Base-by-base conservation (phyloP, 176 grass and related monocot genomes). In the Rhynchospora pubera region DNA sequence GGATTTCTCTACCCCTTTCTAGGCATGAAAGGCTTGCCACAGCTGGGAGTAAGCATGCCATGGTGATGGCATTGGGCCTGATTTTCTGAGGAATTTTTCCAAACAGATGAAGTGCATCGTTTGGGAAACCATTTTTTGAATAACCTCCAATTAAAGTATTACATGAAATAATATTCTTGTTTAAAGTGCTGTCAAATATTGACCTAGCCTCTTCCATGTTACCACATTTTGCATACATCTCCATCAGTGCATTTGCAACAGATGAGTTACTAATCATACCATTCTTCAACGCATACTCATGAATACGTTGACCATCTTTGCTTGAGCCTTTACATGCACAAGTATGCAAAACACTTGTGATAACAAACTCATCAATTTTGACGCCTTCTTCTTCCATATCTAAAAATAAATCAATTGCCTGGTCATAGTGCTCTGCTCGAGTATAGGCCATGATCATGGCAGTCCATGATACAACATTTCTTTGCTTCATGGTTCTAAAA, bases 101-200 rank as follows among this genome's bases (percentile, higher is more conserved):
- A 64, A 97, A 97, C 50, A 89, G 71, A 56, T 78, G 79, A 55
- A 94, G 90, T 44, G 95, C 89, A 59, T 97, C 85, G 69, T 89
- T 87, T 46, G 92, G 65, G 79, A 91, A 39, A 81, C 79, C 82
- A 39, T 88, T 92, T 82, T 91, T 94, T 7, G 88, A 88, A 61
- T 94, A 89, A n/a, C 95, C 95, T 45, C 95, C 95, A 64, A 97
- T 91, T 24, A 97, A 24, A 61, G 90, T 94, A 77, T 94, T 97
- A 90, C 92, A 97, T 79, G 90, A 97, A 80, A 93, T 91, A 12
- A 85, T 76, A 90, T 97, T 85, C 83, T 94, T 97, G 34, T 77
- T 82, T n/a, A 8, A 55, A 47, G 51, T 65, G 60, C 1, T 34
- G 63, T 94, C 62, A 53, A 97, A 93, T 72, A 93, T 48, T 47